A percentile compares a stretch with the other conserved stretches of the same genome.
These are phyloP conservation scores for Trametopsis cervina DNA, from an alignment of 768 basidiomycete genomes.

Conservation along the genomic window DNA sequence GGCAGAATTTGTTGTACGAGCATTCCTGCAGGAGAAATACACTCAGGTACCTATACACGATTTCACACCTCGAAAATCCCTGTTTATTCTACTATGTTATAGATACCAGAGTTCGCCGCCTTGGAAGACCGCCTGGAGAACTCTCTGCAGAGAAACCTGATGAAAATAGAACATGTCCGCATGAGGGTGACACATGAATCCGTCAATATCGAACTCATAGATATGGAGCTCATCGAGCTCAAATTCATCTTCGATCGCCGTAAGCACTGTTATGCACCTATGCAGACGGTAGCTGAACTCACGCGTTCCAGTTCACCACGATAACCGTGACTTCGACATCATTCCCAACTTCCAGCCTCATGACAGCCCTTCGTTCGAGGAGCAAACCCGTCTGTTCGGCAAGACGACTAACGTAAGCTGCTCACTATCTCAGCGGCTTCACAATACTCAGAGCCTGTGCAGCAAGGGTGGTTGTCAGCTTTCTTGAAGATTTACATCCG, in stretches of 20 bases:
- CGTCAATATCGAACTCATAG: constrained; percentile 63
- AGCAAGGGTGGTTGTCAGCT: constrained; percentile 68
- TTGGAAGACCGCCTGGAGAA: constrained; percentile 80
- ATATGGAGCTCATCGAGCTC: constrained; percentile 78
- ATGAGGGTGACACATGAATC: constrained; percentile 76
- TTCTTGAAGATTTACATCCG: constrained; percentile 76
- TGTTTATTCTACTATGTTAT: too few species aligned
- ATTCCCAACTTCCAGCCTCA: constrained; percentile 74
- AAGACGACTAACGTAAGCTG: constrained; percentile 54
- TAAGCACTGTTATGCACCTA: constrained; percentile 27
- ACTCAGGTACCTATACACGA: constrained; percentile 47
- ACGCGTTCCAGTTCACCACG: constrained; percentile 51
- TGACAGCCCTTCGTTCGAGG: constrained; percentile 41
- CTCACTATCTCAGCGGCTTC: too few species aligned
- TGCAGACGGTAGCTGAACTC: background rate
- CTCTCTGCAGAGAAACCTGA: constrained; percentile 77
- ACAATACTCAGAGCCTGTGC: background rate
- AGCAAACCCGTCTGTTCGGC: constrained; percentile 63
- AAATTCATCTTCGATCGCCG: constrained; percentile 77
- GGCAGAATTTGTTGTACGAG: constrained; percentile 72
- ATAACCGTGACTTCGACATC: constrained; percentile 82
- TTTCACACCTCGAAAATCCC: background rate
- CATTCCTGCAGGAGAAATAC: constrained; percentile 76
- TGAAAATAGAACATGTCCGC: constrained; percentile 78
- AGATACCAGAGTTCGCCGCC: constrained; percentile 80